Evolutionary conservation across 768 basidiomycete species (phyloP).

Genomic region (Naematelia encephala): DNA sequence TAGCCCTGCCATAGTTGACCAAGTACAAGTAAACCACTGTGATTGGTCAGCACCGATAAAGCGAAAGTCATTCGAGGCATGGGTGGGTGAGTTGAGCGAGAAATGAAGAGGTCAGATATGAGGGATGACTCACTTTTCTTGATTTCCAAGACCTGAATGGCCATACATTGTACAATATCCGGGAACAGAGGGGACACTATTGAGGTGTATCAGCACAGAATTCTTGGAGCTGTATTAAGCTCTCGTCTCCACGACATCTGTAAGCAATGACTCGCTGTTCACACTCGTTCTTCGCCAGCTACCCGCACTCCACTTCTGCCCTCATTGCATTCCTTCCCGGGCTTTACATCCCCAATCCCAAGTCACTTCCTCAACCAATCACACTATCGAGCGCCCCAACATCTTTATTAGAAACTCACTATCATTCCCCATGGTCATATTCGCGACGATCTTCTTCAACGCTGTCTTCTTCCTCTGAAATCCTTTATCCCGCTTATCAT

Average conservation of each 20-base stretch:
- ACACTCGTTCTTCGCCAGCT: too few species aligned
- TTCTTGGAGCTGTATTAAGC: too few species aligned
- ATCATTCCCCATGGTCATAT: conserved; percentile 99
- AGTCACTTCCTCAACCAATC: too few species aligned
- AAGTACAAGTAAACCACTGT: conserved; percentile 97
- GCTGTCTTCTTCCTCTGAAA: conserved; percentile 88
- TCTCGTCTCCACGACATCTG: too few species aligned
- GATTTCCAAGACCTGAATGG: conserved; percentile 92
- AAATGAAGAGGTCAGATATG: neutral
- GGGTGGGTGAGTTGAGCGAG: too few species aligned
- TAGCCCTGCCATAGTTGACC: conserved; percentile 90
- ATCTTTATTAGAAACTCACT: conserved; percentile 60
- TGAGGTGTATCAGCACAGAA: too few species aligned
- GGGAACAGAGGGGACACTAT: conserved; percentile 89
- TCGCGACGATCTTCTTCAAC: conserved; percentile 95
- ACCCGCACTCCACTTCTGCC: too few species aligned
- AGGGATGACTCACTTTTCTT: conserved; percentile 79
- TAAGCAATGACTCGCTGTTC: neutral
- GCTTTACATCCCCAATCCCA: too few species aligned
- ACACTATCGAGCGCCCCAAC: too few species aligned
- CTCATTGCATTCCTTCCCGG: too few species aligned
- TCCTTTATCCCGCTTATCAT: conserved; percentile 89
- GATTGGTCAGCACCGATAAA: conserved; percentile 4
- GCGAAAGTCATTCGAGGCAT: too few species aligned
- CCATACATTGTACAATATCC: conserved; percentile 92